Percentiles rank a stretch among this genome's conserved stretches.
These are phyloP conservation scores for Aspergillus olivimuriae DNA, from an alignment of 495 filamentous ascomycete species.

Conservation along the genomic window DNA sequence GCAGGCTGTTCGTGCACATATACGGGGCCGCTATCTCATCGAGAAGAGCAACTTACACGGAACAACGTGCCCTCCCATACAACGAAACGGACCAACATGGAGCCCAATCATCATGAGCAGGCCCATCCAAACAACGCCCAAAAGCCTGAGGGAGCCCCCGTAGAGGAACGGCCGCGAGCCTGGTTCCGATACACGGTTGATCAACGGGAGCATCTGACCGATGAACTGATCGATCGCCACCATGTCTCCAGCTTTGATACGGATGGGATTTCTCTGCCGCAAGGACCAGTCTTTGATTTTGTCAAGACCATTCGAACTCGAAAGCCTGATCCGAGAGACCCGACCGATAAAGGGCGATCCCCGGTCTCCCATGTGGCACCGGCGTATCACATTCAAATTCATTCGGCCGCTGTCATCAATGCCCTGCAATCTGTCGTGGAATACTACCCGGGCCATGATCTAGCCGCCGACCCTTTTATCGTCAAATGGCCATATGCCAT, in stretches of 20 bases:
- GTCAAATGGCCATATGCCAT: not conserved
- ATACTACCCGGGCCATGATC: not conserved
- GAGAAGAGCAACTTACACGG: too few species aligned
- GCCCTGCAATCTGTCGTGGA: not conserved
- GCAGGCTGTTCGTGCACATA: too few species aligned
- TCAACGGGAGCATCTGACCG: not conserved
- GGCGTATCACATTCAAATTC: not conserved
- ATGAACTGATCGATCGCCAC: not conserved
- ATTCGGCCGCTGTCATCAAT: not conserved
- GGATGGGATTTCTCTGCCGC: not conserved
- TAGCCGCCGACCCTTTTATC: not conserved
- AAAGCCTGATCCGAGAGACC: not conserved
- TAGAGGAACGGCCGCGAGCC: not conserved
- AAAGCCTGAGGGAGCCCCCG: not conserved
- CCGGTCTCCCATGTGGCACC: not conserved
- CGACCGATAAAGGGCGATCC: not conserved
- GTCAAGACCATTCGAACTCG: not conserved
- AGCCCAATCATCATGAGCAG: too few species aligned
- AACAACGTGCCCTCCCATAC: too few species aligned
- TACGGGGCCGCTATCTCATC: too few species aligned
- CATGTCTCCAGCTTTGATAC: not conserved
- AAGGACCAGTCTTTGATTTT: not conserved
- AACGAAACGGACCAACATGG: too few species aligned
- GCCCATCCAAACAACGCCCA: not conserved
- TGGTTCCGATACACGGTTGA: not conserved